Evolutionary conservation across 306 rosid species (phyloP), one percentile per base, ranked within the genome.

Genomic region (Sphenostylis stenocarpa): DNA sequence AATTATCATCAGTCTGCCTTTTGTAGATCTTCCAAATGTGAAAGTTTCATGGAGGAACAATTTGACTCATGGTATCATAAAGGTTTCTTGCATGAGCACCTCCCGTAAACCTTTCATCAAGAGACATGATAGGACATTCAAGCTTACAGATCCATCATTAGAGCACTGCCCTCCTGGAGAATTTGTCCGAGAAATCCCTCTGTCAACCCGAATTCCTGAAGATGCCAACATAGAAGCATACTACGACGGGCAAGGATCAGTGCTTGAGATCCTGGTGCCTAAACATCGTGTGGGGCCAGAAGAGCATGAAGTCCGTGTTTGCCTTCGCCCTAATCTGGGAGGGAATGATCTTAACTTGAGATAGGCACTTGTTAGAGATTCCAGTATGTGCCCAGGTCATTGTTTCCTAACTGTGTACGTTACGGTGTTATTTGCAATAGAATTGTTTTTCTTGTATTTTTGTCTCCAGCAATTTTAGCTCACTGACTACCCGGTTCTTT

Each of bases 81-180:
- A 94, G 88, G 97, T 94, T 57, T 91, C 96, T 36, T 92, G 98
- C 80, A 85, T 85, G 72, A 91, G 98, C 85, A 88, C 90, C 45
- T 90, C 97, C 41, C 85, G 98, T 21, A 76, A 79, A 77, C 96
- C 93, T 16, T 87, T 85, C 72, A 82, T 94, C 72, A 90, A 90
- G 87, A 87, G 98, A 80, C 90, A 67, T 15, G 94, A 91, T 64
- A 85, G 94, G 75, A 90, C 94, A 67, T 94, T 94, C 89, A 87
- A 86, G 93, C 96, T 94, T 73, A 77, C 92, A 9, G 97, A 91
- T 79, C 82, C 93, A 15, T 80, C 90, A 7, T 83, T 94, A 3
- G 98, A 94, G 85, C 98, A 94, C 83, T 94, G 98, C 58, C 97
- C 96, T 34, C 97, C 95, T 0, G 98, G 98, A 10, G 96, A 91